Conservation (phyloP, 495 filamentous ascomycete species). For the Hapsidospora chrysogenum region DNA sequence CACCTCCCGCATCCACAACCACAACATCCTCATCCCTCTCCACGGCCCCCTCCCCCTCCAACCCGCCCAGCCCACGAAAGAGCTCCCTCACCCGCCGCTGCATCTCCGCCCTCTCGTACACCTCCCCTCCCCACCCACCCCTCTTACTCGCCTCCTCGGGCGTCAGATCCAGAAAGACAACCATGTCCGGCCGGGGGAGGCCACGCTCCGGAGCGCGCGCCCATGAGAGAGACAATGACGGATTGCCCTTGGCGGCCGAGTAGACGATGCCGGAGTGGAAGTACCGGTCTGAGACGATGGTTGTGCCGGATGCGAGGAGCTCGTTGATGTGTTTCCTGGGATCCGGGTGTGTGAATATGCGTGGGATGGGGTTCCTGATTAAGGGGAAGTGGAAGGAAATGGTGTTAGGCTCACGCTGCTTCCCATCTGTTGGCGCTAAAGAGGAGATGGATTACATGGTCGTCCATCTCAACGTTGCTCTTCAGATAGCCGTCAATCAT, state of each 20-base stretch:
- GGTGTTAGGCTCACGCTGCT: conserved; percentile 30
- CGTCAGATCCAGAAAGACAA: conserved; percentile 71
- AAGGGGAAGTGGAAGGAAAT: background rate
- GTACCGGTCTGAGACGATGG: conserved; percentile 79
- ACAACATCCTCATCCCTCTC: conserved; percentile 34
- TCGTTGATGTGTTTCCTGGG: conserved; percentile 26
- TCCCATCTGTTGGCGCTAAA: conserved; percentile 98
- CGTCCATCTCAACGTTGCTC: conserved; percentile 56
- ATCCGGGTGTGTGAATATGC: background rate
- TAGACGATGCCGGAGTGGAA: conserved; percentile 90
- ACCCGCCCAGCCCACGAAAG: conserved; percentile 31
- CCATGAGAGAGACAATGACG: conserved; percentile 54
- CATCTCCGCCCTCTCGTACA: conserved; percentile 76
- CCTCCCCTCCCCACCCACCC: conserved; percentile 74
- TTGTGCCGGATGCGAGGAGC: conserved; percentile 46
- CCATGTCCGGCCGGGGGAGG: conserved; percentile 72
- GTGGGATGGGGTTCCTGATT: too few species aligned
- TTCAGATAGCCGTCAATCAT: conserved; percentile 82
- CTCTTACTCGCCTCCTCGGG: conserved; percentile 53
- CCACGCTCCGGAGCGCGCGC: conserved; percentile 70
- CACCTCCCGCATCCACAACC: conserved; percentile 33
- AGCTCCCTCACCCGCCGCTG: conserved; percentile 62
- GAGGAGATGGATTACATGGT: conserved; percentile 85
- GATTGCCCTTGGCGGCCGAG: conserved; percentile 76
- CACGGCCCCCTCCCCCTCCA: background rate